Evolutionary conservation across 1,284 basidiomycete species (phyloP), one percentile per base, ranked within the genome.

Genomic region (Papiliotrema flavescens): DNA sequence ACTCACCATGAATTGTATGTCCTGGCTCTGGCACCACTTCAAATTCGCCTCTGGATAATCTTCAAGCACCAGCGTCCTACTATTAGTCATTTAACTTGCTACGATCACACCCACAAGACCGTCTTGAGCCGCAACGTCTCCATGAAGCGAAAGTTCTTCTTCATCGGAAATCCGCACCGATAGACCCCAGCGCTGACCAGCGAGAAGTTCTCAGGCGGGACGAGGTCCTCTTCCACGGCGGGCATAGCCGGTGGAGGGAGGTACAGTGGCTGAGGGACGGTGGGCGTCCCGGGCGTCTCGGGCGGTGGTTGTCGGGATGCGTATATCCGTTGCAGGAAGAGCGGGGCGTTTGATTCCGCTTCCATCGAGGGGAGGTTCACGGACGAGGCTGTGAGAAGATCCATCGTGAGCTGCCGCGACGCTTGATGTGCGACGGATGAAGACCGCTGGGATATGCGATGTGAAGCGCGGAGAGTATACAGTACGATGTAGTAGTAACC

Each of bases 21-120:
- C 70, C 53, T 72, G 72, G 20, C 60, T 59, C 60, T 74, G 68
- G 57, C 71, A 74, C 74, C 70, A 82, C n/a, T 77, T 68, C 6
- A 77, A 65, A 59, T 81, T 81, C 37, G 77, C 77, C 48, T 78
- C 76, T 1, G 81, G 80, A 49, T 83, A 83, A 45, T 81, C 79
- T 60, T 82, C 81, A 47, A 80, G 70, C 32, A 81, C 79, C 17
- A 82, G 68, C 4, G 79, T 79, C 47, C 66, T 65, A 48, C 8
- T 17, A 26, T 15, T 4, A 23, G 19, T 8, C n/a, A 4, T n/a
- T 26, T 20, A n/a, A 7, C 36, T 2, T 22, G 26, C 17, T 22
- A 23, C 24, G 19, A 22, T 14, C 9, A 28, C 8, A 70, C 76
- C 60, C 56, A 79, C 77, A 83, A 66, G n/a, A 83, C 80, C 34